Conservation (phyloP, 2,329 filamentous ascomycete genomes). For the Fusarium sp. region DNA sequence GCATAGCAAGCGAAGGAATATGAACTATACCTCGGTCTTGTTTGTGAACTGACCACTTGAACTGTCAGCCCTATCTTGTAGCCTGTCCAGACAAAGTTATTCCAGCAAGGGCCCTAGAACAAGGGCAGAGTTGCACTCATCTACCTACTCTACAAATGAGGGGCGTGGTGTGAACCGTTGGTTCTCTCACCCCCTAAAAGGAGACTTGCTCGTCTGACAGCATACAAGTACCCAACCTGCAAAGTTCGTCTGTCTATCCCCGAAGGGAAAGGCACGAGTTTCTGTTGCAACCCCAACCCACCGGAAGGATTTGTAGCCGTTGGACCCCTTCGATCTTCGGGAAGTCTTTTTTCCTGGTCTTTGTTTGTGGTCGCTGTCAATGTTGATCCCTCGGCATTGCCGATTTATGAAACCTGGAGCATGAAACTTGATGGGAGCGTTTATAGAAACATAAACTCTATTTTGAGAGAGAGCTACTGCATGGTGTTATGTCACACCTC, state of each 20-base stretch:
- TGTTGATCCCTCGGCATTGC: conserved; percentile 17
- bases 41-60: neutral
- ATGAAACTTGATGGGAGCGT: conserved; percentile 7
- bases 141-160: neutral
- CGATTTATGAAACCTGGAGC: conserved; percentile 19
- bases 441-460: conserved; percentile 2
- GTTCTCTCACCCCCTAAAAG: neutral
- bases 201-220: conserved; percentile 39
- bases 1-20: neutral
- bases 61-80: conserved; percentile 29
- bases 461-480: neutral
- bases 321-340: neutral
- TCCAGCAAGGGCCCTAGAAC: conserved; percentile 33
- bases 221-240: conserved; percentile 25
- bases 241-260: conserved; percentile 3
- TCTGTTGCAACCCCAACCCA: conserved; percentile 44
- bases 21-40: neutral
- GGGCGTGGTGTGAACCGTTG: conserved; percentile 29
- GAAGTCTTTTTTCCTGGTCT: neutral
- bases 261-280: conserved; percentile 4
- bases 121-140: conserved; percentile 16
- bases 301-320: conserved; percentile 7
- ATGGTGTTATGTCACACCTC: conserved; percentile 2
- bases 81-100: neutral
- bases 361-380: neutral